Conservation (phyloP, 1,284 basidiomycete species). For the Coniferiporia sulphurascens region DNA sequence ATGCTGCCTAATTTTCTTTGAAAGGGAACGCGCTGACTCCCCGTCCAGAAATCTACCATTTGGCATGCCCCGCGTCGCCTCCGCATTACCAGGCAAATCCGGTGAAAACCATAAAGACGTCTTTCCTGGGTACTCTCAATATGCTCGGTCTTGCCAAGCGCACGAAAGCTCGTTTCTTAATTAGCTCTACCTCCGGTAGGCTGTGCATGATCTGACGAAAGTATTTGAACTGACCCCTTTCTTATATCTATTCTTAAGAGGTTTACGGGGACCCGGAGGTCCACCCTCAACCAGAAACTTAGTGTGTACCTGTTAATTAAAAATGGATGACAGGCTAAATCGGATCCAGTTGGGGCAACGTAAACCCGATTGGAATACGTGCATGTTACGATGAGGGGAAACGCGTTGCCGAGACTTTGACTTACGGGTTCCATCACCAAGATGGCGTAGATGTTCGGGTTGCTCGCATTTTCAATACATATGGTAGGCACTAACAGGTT, state of each 20-base stretch:
- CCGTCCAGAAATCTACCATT: slow-evolving; percentile 87
- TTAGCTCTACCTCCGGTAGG: slow-evolving; percentile 86
- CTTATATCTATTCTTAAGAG: slow-evolving; percentile 45
- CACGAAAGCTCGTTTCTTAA: slow-evolving; percentile 94
- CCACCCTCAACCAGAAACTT: slow-evolving; percentile 93
- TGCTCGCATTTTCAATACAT: slow-evolving; percentile 94
- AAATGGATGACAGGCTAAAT: neutral
- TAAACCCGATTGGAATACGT: slow-evolving; percentile 95
- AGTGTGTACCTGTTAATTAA: slow-evolving; percentile 48
- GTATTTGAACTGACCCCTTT: neutral
- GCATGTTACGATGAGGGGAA: slow-evolving; percentile 99
- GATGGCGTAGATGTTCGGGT: slow-evolving; percentile 94
- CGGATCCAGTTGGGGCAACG: slow-evolving; percentile 82
- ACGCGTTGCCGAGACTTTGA: slow-evolving; percentile 91
- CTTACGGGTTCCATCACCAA: slow-evolving; percentile 92
- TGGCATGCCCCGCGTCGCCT: slow-evolving; percentile 94
- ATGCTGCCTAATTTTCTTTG: slow-evolving; percentile 30
- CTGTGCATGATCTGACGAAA: neutral
- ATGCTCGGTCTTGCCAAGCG: slow-evolving; percentile 99
- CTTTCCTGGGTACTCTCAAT: slow-evolving; percentile 95
- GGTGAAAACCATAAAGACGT: slow-evolving; percentile 96
- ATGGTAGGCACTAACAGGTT: slow-evolving; percentile 38
- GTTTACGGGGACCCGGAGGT: slow-evolving; percentile 97
- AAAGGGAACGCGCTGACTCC: slow-evolving; percentile 1
- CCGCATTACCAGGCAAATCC: slow-evolving; percentile 95